These are phyloP conservation scores for Prinsepia uniflora DNA, from an alignment of 306 rosid species.

Conservation along the genomic window DNA sequence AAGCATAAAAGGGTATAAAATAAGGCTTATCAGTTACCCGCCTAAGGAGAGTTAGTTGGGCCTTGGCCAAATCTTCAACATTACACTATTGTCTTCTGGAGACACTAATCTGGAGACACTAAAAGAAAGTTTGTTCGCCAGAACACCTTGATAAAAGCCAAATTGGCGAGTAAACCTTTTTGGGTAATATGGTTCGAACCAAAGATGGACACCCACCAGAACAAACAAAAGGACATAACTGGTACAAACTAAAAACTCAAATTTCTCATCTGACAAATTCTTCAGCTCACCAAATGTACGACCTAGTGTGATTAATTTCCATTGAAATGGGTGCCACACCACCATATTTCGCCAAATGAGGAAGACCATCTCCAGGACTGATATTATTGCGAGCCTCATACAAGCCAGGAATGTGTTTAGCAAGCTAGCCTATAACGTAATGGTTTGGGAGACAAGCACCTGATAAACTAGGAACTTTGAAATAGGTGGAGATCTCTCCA, in stretches of 20 bases:
- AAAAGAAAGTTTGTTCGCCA: not conserved
- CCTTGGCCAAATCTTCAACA: not conserved
- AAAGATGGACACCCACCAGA: not conserved
- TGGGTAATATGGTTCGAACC: not conserved
- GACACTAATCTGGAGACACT: not conserved
- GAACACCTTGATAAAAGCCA: not conserved
- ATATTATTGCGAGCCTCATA: not conserved
- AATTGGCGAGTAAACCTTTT: not conserved
- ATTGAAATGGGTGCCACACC: not conserved
- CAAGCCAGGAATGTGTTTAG: not conserved
- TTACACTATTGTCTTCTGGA: not conserved
- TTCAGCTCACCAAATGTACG: too few species aligned
- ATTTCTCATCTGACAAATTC: not conserved
- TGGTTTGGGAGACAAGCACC: not conserved
- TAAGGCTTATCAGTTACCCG: not conserved
- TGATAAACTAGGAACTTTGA: not conserved
- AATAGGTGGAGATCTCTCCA: not conserved
- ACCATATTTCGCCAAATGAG: not conserved
- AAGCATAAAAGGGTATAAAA: too few species aligned
- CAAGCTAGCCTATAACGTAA: not conserved
- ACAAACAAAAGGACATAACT: not conserved
- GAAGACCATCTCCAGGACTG: too few species aligned
- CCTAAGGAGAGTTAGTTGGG: fast-evolving
- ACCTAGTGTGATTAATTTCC: not conserved
- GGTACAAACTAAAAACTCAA: not conserved